A percentile compares a stretch with the other conserved stretches of the same genome.
These are phyloP conservation scores for Entrophospora sp. DNA, from an alignment of 192 early-diverging fungal species.

Conservation along the genomic window DNA sequence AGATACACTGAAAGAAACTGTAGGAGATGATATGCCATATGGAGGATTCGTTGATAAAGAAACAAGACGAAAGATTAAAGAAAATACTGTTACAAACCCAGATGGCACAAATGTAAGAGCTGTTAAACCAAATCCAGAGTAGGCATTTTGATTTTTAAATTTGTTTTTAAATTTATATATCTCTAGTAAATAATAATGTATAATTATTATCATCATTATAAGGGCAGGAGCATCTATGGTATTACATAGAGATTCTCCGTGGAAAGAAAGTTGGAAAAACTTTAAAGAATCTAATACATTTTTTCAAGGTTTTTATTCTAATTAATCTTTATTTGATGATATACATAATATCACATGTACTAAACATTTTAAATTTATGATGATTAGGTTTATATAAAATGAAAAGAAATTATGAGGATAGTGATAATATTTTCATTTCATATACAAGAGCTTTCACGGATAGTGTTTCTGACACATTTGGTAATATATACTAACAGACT, in stretches of 20 bases:
- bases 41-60: constrained; percentile 72
- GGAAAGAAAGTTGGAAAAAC: constrained; percentile 85
- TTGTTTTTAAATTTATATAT: neutral
- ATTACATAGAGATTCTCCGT: constrained; percentile 76
- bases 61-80: constrained; percentile 49
- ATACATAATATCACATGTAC: neutral
- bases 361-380: neutral
- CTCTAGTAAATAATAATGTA: no score
- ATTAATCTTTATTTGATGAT: neutral
- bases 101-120: neutral
- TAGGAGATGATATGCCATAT: constrained; percentile 65
- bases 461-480: constrained; percentile 64
- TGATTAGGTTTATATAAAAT: constrained; percentile 57
- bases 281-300: constrained; percentile 85
- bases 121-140: constrained; percentile 33
- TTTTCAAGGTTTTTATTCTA: constrained; percentile 49
- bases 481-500: constrained; percentile 22
- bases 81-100: constrained; percentile 29
- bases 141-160: constrained; percentile 5
- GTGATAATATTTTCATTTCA: constrained; percentile 76
- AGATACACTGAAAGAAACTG: constrained; percentile 56
- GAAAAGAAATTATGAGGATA: constrained; percentile 76
- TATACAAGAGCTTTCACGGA: constrained; percentile 69
- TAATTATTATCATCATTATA: no score
- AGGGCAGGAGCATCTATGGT: constrained; percentile 70